Evolutionary conservation across 2,329 filamentous ascomycete species (phyloP).

Genomic region (Aspergillus sp.): DNA sequence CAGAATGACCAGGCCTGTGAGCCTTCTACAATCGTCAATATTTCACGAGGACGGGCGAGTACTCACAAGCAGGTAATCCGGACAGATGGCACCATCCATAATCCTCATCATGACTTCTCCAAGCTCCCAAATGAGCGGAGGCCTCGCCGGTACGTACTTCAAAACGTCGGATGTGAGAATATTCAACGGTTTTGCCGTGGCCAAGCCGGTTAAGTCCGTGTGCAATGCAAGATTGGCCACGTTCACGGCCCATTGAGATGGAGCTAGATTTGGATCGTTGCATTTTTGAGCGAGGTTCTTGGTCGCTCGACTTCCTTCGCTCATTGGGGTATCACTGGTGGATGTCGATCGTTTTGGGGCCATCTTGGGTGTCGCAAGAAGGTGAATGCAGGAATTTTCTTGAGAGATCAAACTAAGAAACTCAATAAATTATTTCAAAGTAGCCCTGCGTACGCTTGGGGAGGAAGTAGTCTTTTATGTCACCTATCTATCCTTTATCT

Average conservation of each 20-base stretch:
- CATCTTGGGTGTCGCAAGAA: background rate
- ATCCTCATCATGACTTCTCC: background rate
- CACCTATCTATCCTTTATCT: background rate
- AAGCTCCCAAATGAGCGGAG: background rate
- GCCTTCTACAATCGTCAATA: background rate
- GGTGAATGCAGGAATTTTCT: background rate
- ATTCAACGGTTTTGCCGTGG: background rate
- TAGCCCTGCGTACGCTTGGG: background rate
- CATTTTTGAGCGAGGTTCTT: background rate
- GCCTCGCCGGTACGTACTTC: background rate
- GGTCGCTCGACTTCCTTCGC: background rate
- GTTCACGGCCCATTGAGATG: background rate
- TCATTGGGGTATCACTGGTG: background rate
- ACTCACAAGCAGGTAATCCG: background rate
- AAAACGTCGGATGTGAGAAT: background rate
- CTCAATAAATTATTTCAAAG: too few species aligned
- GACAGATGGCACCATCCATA: background rate
- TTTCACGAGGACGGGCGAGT: background rate
- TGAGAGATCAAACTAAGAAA: too few species aligned
- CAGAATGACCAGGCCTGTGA: background rate
- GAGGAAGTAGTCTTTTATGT: background rate
- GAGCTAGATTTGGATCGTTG: background rate
- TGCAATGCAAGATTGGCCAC: background rate
- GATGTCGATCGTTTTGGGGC: background rate
- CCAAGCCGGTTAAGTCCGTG: background rate